phyloP scores from a whole-genome alignment of 2,329 filamentous ascomycete species.

The Myriosclerotinia scirpicola region DNA sequence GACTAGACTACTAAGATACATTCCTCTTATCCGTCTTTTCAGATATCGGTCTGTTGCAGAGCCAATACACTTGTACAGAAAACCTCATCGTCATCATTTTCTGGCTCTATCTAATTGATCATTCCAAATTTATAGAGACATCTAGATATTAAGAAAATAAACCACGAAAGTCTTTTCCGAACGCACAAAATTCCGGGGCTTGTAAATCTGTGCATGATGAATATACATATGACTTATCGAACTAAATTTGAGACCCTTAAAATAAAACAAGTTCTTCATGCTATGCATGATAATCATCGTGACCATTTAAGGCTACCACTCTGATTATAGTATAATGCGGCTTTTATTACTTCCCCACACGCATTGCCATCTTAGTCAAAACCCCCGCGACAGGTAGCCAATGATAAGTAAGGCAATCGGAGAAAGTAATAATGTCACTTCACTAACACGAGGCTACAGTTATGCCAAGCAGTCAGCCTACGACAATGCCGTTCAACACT shows the following conservation, averaged over 20 bases:
- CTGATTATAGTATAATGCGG: background rate
- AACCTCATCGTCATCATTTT: too few relatives aligned
- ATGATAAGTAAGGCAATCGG: background rate
- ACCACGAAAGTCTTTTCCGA: background rate
- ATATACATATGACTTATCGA: too few relatives aligned
- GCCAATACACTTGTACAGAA: too few relatives aligned
- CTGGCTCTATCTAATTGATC: too few relatives aligned
- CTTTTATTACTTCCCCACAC: background rate
- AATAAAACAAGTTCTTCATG: background rate
- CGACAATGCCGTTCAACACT: background rate
- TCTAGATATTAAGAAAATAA: too few relatives aligned
- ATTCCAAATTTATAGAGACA: too few relatives aligned
- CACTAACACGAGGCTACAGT: background rate
- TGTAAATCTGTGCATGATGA: too few relatives aligned
- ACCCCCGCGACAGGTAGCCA: background rate
- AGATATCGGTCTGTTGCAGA: too few relatives aligned
- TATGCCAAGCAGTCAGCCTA: slow-evolving; percentile 2
- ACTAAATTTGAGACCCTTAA: too few relatives aligned
- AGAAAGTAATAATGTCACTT: background rate
- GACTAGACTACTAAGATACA: too few relatives aligned
- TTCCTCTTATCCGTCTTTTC: too few relatives aligned
- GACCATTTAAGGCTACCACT: background rate
- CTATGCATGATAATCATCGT: background rate
- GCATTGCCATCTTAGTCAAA: background rate
- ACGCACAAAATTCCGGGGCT: too few relatives aligned